Conservation (phyloP, 345 rosid genomes). For the Hypericum androsaemum region DNA sequence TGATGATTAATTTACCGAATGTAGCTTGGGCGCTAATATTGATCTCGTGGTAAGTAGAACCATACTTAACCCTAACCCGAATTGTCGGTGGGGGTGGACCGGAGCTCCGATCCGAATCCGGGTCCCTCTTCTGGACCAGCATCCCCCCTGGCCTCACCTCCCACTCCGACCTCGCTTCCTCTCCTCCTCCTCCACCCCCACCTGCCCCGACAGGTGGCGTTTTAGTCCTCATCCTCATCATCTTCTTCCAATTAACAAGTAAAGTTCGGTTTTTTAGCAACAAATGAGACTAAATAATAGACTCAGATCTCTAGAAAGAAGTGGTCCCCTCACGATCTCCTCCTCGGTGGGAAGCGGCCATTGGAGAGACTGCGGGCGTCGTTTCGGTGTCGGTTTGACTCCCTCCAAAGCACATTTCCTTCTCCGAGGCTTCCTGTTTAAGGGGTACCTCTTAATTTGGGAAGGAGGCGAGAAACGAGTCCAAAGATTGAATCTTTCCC, state of each 20-base stretch:
- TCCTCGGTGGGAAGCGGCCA: too few relatives aligned
- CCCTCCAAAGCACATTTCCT: conserved; percentile 3
- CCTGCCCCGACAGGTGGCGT: conserved; percentile 37
- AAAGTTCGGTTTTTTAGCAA: too few relatives aligned
- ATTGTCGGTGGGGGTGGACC: conserved; percentile 36
- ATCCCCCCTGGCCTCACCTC: conserved; percentile 98
- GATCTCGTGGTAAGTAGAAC: conserved; percentile 14
- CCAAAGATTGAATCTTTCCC: too few relatives aligned
- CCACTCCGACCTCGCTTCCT: conserved; percentile 63
- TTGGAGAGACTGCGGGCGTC: too few relatives aligned
- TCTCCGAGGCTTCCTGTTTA: too few relatives aligned
- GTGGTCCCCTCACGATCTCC: too few relatives aligned
- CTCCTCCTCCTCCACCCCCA: conserved; percentile 24
- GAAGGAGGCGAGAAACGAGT: too few relatives aligned
- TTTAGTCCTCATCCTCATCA: conserved; percentile 73
- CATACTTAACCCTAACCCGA: conserved; percentile 19
- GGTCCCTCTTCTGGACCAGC: conserved; percentile 87
- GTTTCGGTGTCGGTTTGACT: not conserved
- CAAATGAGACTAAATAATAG: too few relatives aligned
- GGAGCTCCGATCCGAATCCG: conserved; percentile 53
- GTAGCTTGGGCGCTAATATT: conserved; percentile 18
- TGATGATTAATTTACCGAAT: conserved; percentile 15
- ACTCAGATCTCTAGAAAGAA: too few relatives aligned
- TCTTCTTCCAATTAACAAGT: conserved; percentile 16
- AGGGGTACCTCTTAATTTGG: too few relatives aligned